Base-by-base conservation (phyloP, 306 rosid species). In the Medicago lupulina region DNA sequence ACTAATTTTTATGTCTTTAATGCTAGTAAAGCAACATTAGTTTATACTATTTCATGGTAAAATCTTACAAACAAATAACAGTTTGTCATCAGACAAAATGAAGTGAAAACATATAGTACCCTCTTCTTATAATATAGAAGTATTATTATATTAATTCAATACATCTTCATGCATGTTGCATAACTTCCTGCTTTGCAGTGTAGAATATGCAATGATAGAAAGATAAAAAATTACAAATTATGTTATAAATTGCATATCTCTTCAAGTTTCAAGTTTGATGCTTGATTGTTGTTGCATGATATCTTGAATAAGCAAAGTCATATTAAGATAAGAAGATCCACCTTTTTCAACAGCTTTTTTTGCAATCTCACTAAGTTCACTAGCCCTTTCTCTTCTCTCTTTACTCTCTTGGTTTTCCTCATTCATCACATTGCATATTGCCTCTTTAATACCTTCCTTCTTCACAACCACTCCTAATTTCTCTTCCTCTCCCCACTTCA, bases 311-410 rank as follows among this genome's bases (percentile, higher is more conserved):
- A 90, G 59, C 66, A 41, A 44, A 1, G 63, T 69, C 10, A 86
- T 16, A 8, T 83, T 73, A 13, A 18, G n/a, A 25, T 86, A 55
- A 77, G 96, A 90, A 43, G 92, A 88, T 2, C 96, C 90, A 2
- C 71, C 88, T 8, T 79, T 82, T 63, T 79, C 87, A 34, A 81
- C 55, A 0, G 91, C 84, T 13, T 2, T 81, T 46, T 76, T 85
- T 12, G 90, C 96, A 55, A 64, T 83, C 31, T 73, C 73, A 16
- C 70, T 72, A 4, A 88, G 70, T 74, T 76, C 41, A 0, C 16
- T 46, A 3, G 47, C 86, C 38, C 76, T 86, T 44, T 76, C 62
- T 70, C 87, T 85, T 70, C 86, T 88, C 70, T 76, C 70, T 21
- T 80, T 72, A 7, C 83, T 71, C 23, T 80, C 90, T 11, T 79